These are phyloP conservation scores for Syzygium jambos DNA, from an alignment of 345 rosid genomes.

Conservation along the genomic window DNA sequence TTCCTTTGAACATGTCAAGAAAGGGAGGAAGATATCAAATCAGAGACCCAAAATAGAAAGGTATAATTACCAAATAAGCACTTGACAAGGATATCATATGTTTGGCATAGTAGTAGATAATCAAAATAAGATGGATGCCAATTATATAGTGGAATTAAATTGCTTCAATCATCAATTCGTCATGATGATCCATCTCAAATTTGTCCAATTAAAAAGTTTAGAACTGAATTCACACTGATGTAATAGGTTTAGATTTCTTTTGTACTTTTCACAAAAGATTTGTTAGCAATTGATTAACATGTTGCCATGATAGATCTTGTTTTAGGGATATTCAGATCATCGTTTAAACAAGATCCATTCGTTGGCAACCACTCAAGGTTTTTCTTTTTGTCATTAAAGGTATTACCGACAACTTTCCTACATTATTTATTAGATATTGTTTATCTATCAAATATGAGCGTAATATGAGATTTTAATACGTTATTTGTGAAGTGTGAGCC, in stretches of 20 bases:
- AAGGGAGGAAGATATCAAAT: not conserved
- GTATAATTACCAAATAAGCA: not conserved
- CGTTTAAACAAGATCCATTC: no score
- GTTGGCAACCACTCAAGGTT: no score
- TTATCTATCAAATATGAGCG: not conserved
- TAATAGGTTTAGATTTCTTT: no score
- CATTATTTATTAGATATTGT: not conserved
- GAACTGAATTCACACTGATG: no score
- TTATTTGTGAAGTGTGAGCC: not conserved
- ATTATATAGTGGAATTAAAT: not conserved
- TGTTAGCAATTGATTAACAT: no score
- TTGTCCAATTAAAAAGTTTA: no score
- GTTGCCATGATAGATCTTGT: no score
- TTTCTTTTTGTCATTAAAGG: no score
- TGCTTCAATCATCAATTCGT: not conserved
- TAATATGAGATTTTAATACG: not conserved
- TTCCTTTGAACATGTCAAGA: not conserved
- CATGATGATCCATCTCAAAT: not conserved
- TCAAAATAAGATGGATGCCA: not conserved
- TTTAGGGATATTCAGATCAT: no score
- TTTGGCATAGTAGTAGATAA: not conserved
- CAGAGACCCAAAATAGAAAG: not conserved
- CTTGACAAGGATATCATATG: not conserved
- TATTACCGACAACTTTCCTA: not conserved
- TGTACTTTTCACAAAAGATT: no score